Conservation (phyloP, 106 monocot species). For the Phalaenopsis aphrodite region DNA sequence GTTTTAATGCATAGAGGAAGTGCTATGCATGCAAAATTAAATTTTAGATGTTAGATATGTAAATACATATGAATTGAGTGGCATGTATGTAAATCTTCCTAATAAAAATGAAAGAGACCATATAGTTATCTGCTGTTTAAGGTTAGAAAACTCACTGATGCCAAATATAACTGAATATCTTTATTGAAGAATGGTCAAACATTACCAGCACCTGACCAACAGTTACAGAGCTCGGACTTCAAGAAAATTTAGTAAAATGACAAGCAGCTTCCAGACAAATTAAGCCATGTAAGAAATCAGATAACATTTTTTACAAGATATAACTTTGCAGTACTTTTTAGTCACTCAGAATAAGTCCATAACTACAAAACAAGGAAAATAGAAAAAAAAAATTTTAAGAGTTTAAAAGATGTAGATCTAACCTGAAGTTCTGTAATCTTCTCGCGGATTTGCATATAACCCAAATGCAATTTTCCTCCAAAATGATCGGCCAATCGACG, state of each 20-base stretch:
- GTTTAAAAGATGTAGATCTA: not conserved
- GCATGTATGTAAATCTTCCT: no score
- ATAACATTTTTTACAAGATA: slow-evolving; percentile 4
- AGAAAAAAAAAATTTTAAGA: not conserved
- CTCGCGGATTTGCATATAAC: slow-evolving; percentile 93
- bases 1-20: no score
- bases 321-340: not conserved
- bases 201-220: slow-evolving; percentile 58
- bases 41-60: no score
- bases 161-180: slow-evolving; percentile 45
- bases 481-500: slow-evolving; percentile 93
- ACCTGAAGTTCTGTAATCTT: slow-evolving; percentile 78
- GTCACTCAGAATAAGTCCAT: not conserved
- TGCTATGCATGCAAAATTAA: no score
- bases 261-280: slow-evolving; percentile 2
- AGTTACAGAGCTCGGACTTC: slow-evolving; percentile 39
- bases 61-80: no score
- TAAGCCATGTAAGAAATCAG: slow-evolving; percentile 1
- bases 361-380: not conserved
- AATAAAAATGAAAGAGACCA: slow-evolving; percentile 13
- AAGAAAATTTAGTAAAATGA: slow-evolving; percentile 19
- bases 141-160: slow-evolving; percentile 55
- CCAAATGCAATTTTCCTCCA: slow-evolving; percentile 94
- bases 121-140: slow-evolving; percentile 20
- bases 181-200: slow-evolving; percentile 41